Evolutionary conservation across 805 yeast genomes (phyloP), one percentile per base, ranked within the genome.

Genomic region (Yarrowia yakushimensis): DNA sequence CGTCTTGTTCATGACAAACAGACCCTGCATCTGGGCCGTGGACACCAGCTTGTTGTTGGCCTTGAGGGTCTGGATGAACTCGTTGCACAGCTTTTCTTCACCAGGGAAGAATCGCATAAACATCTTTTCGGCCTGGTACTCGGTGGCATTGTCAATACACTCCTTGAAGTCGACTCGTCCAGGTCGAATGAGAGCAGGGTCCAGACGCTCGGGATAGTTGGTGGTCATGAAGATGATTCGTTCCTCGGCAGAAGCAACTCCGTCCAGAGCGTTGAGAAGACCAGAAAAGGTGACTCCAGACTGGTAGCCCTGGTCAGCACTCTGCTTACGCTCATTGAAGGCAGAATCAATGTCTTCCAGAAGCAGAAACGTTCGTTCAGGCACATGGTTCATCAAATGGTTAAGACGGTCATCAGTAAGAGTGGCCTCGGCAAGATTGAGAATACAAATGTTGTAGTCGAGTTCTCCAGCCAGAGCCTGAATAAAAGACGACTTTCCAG

Each of bases 221-320:
- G 99, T 93, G 20, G 99, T 94, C 99, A 94, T 94, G 74, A 94
- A 94, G 0, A 97, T 93, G 33, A 94, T 81, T 48, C 97, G 87
- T 71, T 94, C 98, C 71, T 94, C 99, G 1, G 97, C 96, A 28
- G 97, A 89, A 3, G 98, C 94, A 17, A 94, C 98, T 50, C 99
- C 99, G 73, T 94, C 99, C 52, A 94, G 78, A 0, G 99, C 97
- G 72, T 94, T 94, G 64, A 94, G 77, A 48, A 94, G 78, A 0
- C 99, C 99, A 63, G 97, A 89, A 70, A 94, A 94, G 2, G 99
- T 94, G 13, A 94, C 97, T 18, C 97, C 97, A 0, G 96, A 85
- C 23, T 81, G 79, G 72, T 79, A 92, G 0, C 97, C 97, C 67
- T 83, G 80, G 18, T 90, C 97, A 8, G 79, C 82, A 2, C 85